A percentile compares a stretch with the other conserved stretches of the same genome.
Evolutionary conservation across 352 stramenopile genomes (phyloP).

Genomic region (Phytophthora sojae): DNA sequence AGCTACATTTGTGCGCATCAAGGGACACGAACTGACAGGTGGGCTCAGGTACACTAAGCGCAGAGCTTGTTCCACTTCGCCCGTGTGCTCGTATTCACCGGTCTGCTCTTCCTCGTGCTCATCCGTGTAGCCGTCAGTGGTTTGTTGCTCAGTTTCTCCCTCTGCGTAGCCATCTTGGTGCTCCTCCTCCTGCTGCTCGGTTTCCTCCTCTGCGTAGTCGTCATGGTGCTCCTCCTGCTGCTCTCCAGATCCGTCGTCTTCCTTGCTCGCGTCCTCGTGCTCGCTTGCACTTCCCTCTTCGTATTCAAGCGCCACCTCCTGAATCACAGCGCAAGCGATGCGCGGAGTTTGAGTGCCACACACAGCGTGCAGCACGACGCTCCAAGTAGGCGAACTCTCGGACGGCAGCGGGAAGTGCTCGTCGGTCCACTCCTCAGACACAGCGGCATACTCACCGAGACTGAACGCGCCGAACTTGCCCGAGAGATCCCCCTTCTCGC

Average conservation of each 20-base stretch:
- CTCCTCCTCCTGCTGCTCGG: no score
- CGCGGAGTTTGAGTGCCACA: conserved; percentile 54
- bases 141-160: not conserved
- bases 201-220: no score
- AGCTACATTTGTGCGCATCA: conserved; percentile 16
- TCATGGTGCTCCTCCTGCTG: conserved; percentile 2
- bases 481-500: conserved; percentile 67
- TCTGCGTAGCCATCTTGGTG: not conserved
- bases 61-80: conserved; percentile 7
- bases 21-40: no score
- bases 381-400: conserved; percentile 58
- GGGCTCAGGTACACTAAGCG: no score
- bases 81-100: not conserved
- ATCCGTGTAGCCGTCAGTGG: not conserved
- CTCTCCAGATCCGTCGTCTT: not conserved
- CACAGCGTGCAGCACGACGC: conserved; percentile 70
- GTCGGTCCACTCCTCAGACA: conserved; percentile 48
- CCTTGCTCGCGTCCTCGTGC: not conserved
- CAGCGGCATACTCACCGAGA: conserved; percentile 23
- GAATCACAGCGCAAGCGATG: conserved; percentile 41
- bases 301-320: conserved; percentile 2
- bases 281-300: conserved; percentile 2
- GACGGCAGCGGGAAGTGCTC: conserved; percentile 46
- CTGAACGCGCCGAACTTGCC: conserved; percentile 61
- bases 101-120: not conserved